A percentile compares a stretch with the other conserved stretches of the same genome.
Evolutionary conservation across 2,329 filamentous ascomycete species (phyloP).

Genomic region (Pseudogymnoascus sp.): DNA sequence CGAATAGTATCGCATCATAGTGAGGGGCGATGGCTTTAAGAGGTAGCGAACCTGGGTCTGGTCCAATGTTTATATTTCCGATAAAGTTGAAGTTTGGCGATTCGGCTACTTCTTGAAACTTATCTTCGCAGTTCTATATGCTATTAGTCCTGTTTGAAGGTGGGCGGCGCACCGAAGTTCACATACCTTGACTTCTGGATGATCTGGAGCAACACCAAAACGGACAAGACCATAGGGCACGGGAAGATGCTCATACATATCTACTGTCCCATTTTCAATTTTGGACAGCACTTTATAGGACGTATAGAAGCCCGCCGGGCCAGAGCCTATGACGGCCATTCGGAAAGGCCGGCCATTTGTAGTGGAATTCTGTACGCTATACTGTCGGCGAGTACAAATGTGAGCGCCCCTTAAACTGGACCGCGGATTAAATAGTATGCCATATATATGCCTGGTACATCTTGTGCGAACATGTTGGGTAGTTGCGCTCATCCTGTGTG

Average conservation of each 20-base stretch:
- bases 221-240: constrained; percentile 88
- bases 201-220: constrained; percentile 95
- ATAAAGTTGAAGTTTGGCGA: constrained; percentile 81
- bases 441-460: constrained; percentile 16
- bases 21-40: constrained; percentile 63
- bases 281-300: constrained; percentile 76
- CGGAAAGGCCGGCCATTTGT: constrained; percentile 49
- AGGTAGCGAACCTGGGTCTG: constrained; percentile 44
- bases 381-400: constrained; percentile 16
- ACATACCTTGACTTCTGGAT: constrained; percentile 88
- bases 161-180: constrained; percentile 1
- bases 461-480: constrained; percentile 24
- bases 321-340: constrained; percentile 83
- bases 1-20: constrained; percentile 87
- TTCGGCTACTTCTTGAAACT: constrained; percentile 78
- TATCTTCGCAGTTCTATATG: constrained; percentile 80
- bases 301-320: constrained; percentile 92
- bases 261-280: constrained; percentile 61
- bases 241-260: constrained; percentile 94
- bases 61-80: constrained; percentile 78
- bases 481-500: constrained; percentile 22
- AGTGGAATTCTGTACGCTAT: constrained; percentile 21
- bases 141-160: constrained; percentile 14
- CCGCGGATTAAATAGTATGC: neutral
- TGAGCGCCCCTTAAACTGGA: neutral